Conservation (phyloP, 192 early-diverging fungal genomes). For the Coemansia sp. region DNA sequence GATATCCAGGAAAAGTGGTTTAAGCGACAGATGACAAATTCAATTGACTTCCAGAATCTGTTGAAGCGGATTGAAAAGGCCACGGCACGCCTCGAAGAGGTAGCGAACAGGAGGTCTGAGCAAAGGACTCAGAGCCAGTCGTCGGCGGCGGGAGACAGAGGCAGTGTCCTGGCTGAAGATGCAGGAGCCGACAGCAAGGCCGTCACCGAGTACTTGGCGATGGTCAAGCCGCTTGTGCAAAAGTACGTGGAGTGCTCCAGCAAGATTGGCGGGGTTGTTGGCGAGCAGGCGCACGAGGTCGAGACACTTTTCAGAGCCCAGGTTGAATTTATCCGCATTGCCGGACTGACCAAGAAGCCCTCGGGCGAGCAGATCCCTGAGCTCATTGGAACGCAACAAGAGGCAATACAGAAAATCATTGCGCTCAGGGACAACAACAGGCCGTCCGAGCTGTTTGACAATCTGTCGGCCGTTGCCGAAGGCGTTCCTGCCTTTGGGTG, state of each 20-base stretch:
- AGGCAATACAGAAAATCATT: constrained; percentile 63
- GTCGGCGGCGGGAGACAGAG: constrained; percentile 2
- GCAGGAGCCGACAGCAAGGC: constrained; percentile 46
- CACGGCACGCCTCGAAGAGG: constrained; percentile 84
- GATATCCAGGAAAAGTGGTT: neutral
- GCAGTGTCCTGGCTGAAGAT: neutral
- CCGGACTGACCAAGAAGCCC: constrained; percentile 77
- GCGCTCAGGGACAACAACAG: constrained; percentile 80
- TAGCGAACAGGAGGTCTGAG: constrained; percentile 63
- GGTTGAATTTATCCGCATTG: constrained; percentile 72
- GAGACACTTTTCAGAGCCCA: constrained; percentile 67
- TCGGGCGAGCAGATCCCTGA: constrained; percentile 60
- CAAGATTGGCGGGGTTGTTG: constrained; percentile 63
- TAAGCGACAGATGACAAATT: constrained; percentile 34
- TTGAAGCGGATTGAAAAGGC: constrained; percentile 91
- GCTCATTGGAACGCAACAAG: constrained; percentile 71
- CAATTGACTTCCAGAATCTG: constrained; percentile 59
- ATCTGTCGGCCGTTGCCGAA: constrained; percentile 84
- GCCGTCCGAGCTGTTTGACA: constrained; percentile 69
- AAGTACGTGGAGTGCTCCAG: constrained; percentile 44
- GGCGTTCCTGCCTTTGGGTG: constrained; percentile 90
- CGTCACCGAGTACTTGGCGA: constrained; percentile 57
- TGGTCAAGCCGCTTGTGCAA: constrained; percentile 41
- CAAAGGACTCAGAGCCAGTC: constrained; percentile 31
- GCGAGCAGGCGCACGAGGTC: constrained; percentile 64